Evolutionary conservation across 2,329 filamentous ascomycete species (phyloP), one percentile per base, ranked within the genome.

Genomic region (Keithomyces neogunnii): DNA sequence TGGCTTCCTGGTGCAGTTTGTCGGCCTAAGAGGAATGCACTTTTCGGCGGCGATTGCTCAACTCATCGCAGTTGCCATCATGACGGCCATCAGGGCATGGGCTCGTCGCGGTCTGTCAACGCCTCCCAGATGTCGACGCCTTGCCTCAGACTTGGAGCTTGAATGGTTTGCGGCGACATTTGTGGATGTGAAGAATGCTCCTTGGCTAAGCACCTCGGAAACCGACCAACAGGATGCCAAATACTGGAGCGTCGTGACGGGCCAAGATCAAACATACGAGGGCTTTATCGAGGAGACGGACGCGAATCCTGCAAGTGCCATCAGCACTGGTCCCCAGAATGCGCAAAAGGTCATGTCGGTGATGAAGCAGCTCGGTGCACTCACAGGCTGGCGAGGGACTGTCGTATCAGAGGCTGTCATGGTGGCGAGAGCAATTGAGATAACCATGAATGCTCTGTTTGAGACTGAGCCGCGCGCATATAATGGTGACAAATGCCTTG

Each of bases 1-100:
- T 4, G 64, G 64, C 2, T 67, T 62, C 48, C 31, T 66, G 8
- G 39, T 56, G 1, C 64, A 66, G 45, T 66, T 66, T 29, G 51
- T 60, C 11, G 63, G 63, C 3, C 46, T 29, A 7, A 13, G 39
- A 26, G 39, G 39, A 28, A 42, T 42, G 39, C n/a, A 42, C 28
- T 42, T 13, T 13, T 19, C 19, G 3, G 39, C 39, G 5, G 9
- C 39, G 9, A 9, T 42, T 28, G 39, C 19, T 28, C 39, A 42
- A 28, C 39, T 42, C 19, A 19, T 13, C 3, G 39, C 39, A 19
- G 19, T 42, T 8, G 6, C 28, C 10, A 7, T 26, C 26, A 44
- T 44, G 40, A 19, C 40, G 1, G 28, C 9, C 30, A 6, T 44
- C 6, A 44, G 40, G 28, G 40, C 40, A 11, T 44, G 40, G 40